Conservation (phyloP, 345 rosid genomes). For the Reutealis trisperma region DNA sequence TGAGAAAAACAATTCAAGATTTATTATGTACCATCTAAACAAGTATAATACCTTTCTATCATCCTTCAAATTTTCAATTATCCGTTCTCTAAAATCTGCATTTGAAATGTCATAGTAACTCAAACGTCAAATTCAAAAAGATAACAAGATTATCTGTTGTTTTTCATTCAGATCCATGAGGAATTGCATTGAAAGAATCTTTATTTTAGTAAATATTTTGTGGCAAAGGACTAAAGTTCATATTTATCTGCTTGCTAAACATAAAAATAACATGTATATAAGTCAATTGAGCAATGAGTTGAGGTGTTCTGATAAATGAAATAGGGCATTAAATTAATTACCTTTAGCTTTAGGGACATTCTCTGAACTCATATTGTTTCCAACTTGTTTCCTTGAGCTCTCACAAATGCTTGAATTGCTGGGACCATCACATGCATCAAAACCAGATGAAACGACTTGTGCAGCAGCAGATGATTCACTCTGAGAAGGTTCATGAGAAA, state of each 20-base stretch:
- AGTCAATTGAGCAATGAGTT: neutral
- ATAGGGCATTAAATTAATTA: slow-evolving; percentile 8
- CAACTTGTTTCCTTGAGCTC: slow-evolving; percentile 54
- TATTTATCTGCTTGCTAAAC: too few relatives aligned
- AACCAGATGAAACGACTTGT: slow-evolving; percentile 58
- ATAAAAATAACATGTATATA: too few relatives aligned
- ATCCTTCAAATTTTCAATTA: slow-evolving; percentile 60
- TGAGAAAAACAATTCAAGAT: slow-evolving; percentile 5
- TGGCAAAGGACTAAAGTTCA: too few relatives aligned
- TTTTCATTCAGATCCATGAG: neutral
- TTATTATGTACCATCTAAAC: neutral
- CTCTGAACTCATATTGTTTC: slow-evolving; percentile 40
- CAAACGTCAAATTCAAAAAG: neutral
- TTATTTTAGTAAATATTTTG: too few relatives aligned
- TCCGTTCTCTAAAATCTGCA: slow-evolving; percentile 57
- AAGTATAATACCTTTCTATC: slow-evolving; percentile 49
- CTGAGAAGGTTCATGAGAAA: slow-evolving; percentile 63
- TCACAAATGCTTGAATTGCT: slow-evolving; percentile 56
- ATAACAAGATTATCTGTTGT: neutral
- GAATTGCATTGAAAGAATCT: too few relatives aligned
- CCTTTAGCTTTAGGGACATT: slow-evolving; percentile 52
- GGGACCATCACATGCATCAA: slow-evolving; percentile 62
- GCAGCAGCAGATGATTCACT: slow-evolving; percentile 78
- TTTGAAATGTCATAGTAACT: slow-evolving; percentile 14
- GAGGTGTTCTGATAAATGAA: neutral